Evolutionary conservation across 345 rosid species (phyloP).

Genomic region (Schrenkiella parvula): DNA sequence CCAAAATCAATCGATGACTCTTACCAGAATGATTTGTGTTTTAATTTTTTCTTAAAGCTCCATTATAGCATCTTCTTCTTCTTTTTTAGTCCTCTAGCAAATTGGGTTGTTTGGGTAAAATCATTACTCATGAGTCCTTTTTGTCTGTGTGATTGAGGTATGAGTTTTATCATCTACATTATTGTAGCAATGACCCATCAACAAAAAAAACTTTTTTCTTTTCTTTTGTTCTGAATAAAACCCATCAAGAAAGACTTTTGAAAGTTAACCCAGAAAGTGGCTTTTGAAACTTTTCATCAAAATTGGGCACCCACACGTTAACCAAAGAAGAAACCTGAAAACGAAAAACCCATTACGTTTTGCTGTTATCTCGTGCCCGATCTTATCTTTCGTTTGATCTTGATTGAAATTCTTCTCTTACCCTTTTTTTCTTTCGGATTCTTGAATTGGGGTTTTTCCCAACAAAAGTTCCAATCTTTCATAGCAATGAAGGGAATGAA

Average conservation of each 20-base stretch:
- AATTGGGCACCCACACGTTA: conserved; percentile 31
- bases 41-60: not conserved
- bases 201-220: not conserved
- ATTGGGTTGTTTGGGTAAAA: conserved; percentile 16
- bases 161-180: conserved; percentile 21
- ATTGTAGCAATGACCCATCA: conserved; percentile 30
- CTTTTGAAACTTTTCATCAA: conserved; percentile 25
- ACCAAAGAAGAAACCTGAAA: conserved; percentile 25
- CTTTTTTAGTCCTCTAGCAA: not conserved
- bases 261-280: conserved; percentile 31
- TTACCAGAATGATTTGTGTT: conserved; percentile 23
- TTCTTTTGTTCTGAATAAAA: conserved; percentile 1
- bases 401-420: conserved; percentile 6
- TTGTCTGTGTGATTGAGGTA: conserved; percentile 17
- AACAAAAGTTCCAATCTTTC: not conserved
- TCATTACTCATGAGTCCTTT: conserved; percentile 16
- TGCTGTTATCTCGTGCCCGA: not conserved
- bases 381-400: conserved; percentile 22
- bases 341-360: conserved; percentile 8
- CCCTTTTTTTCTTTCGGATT: not conserved
- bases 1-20: not conserved
- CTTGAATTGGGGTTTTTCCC: not conserved
- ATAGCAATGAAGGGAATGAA: conserved; percentile 54
- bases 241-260: conserved; percentile 31
- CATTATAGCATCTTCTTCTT: not conserved